Base-by-base conservation (phyloP, 202 grass and related monocot genomes). In the Miscanthus sacchariflorus region DNA sequence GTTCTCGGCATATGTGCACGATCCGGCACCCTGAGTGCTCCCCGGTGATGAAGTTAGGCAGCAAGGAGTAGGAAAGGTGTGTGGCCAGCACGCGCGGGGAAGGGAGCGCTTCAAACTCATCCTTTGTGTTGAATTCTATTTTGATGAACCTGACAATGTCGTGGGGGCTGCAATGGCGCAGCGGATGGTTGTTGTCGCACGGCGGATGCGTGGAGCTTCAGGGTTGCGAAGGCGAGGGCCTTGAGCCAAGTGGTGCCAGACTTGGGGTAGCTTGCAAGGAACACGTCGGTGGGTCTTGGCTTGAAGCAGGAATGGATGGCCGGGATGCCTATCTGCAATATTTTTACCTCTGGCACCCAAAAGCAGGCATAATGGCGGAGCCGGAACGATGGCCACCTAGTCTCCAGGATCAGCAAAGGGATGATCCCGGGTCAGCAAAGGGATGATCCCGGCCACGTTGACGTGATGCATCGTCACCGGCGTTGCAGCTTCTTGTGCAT, bases 41-140 rank as follows among this genome's bases (percentile, higher is more conserved):
- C 7, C 3, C 27, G 0, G 24, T 58, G 49, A 87, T 28, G n/a
- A 42, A 0, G 24, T 2, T 5, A 12, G 81, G 81, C 10, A 89
- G 75, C 11, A 89, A 13, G 48, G 38, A 66, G 87, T 84, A 72
- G 3, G 87, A 38, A 0, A 84, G 73, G 65, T 84, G 81, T 3
- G 81, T 65, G 48, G 81, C 36, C 3, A 89, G 28, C 18, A 79
- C 0, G 4, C 74, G 74, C 21, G 74, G 50, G 7, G 67, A 77
- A 6, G 43, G 24, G 43, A 68, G 43, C 15, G 65, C 79, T 1
- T 69, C 65, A 6, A 70, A 7, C 24, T 68, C 56, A n/a, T 61
- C 78, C 24, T 1, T 4, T 2, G 9, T 0, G 38, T 21, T 3
- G 79, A 81, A 49, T 0, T 50, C 79, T 0, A 46, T 0, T 25